phyloP scores from a whole-genome alignment of 768 basidiomycete species.

The Nevesoporus exiguus region DNA sequence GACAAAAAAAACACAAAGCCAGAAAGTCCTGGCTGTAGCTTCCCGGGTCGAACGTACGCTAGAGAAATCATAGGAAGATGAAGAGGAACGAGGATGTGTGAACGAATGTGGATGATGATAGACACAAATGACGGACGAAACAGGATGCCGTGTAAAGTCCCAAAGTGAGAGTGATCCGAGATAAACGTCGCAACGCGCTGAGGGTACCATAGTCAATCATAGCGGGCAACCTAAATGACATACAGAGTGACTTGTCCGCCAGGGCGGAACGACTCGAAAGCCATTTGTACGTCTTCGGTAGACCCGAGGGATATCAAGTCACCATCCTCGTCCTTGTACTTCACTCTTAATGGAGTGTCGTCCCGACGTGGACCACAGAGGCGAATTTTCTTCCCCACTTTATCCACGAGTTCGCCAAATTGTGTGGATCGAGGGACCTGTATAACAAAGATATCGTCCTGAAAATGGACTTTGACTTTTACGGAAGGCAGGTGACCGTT shows the following conservation, averaged over 20 bases:
- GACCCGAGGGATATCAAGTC: conserved; percentile 85
- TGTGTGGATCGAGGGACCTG: conserved; percentile 79
- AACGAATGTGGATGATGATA: conserved; percentile 23
- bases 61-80: conserved; percentile 13
- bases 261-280: conserved; percentile 78
- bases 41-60: conserved; percentile 12
- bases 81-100: conserved; percentile 9
- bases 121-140: conserved; percentile 11
- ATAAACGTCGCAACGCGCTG: background rate
- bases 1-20: conserved; percentile 7
- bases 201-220: background rate
- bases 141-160: conserved; percentile 5
- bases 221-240: conserved; percentile 53
- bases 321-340: conserved; percentile 90
- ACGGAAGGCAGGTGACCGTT: conserved; percentile 47
- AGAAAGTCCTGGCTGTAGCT: background rate
- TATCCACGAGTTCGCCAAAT: conserved; percentile 81
- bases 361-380: conserved; percentile 81
- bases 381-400: conserved; percentile 89
- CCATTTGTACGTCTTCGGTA: conserved; percentile 93
- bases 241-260: conserved; percentile 80
- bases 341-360: conserved; percentile 78
- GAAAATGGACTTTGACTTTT: conserved; percentile 92
- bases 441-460: conserved; percentile 93
- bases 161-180: conserved; percentile 14